phyloP scores from a whole-genome alignment of 108 stramenopile species.

The Aurantiochytrium sp. region DNA sequence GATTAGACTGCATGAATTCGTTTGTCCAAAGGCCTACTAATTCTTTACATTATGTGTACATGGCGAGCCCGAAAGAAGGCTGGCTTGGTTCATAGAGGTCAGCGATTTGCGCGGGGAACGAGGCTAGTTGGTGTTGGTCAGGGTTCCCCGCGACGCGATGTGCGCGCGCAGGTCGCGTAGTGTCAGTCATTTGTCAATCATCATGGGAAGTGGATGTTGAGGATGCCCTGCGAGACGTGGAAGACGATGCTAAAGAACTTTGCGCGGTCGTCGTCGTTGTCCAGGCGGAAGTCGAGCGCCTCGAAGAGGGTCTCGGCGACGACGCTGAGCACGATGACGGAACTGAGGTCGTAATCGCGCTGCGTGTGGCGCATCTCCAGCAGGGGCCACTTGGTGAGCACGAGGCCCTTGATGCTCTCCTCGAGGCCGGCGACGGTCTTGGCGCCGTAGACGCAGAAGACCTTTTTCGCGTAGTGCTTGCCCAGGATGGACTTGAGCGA shows the following conservation, averaged over 20 bases:
- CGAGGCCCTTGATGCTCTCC: not conserved
- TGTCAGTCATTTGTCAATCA: not conserved
- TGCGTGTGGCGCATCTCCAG: not conserved
- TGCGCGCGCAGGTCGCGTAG: not conserved
- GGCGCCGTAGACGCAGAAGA: not conserved
- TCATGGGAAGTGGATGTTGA: not conserved
- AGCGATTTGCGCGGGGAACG: too few species aligned
- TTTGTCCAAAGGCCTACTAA: too few species aligned
- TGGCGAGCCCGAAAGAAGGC: too few species aligned
- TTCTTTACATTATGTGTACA: too few species aligned
- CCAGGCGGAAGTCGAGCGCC: not conserved
- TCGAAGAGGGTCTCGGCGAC: slow-evolving; percentile 21
- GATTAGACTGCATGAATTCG: too few species aligned
- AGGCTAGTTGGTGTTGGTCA: too few species aligned
- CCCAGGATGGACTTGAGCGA: not conserved
- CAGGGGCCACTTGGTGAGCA: not conserved
- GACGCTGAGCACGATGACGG: not conserved
- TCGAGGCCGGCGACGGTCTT: not conserved
- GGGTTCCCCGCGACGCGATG: not conserved
- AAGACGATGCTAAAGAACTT: not conserved
- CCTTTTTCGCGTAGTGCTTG: not conserved
- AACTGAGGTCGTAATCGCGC: not conserved
- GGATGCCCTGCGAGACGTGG: not conserved
- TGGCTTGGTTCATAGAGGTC: too few species aligned
- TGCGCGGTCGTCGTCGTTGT: not conserved